A percentile compares a stretch with the other conserved stretches of the same genome.
phyloP scores from a whole-genome alignment of 2,329 filamentous ascomycete species.

The Colletotrichum sp. region DNA sequence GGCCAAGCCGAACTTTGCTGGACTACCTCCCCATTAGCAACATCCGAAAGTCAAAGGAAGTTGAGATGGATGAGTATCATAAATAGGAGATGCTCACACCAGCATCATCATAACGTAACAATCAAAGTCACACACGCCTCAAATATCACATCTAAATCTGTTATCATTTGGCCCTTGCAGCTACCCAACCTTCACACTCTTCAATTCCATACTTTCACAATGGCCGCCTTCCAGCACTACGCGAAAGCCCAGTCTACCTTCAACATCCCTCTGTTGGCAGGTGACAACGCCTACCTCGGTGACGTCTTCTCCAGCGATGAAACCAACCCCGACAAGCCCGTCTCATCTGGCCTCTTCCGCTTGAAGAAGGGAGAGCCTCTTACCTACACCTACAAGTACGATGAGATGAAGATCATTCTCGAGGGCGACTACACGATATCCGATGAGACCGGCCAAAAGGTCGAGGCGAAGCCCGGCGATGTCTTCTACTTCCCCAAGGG shows the following conservation, averaged over 20 bases:
- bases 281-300: conserved; percentile 71
- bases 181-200: neutral
- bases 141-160: neutral
- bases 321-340: conserved; percentile 61
- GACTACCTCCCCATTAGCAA: neutral
- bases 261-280: conserved; percentile 69
- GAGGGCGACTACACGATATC: conserved; percentile 70
- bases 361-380: conserved; percentile 71
- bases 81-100: neutral
- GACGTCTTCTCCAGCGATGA: conserved; percentile 64
- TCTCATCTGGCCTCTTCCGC: conserved; percentile 70
- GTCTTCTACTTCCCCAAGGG: conserved; percentile 75
- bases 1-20: neutral
- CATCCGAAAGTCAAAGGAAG: neutral
- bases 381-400: conserved; percentile 72
- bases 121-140: neutral
- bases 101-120: neutral
- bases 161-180: neutral
- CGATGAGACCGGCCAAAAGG: conserved; percentile 65
- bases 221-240: conserved; percentile 55
- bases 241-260: conserved; percentile 63
- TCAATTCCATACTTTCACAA: conserved; percentile 23
- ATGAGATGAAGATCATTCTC: conserved; percentile 78
- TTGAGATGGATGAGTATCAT: neutral
- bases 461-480: conserved; percentile 65